Evolutionary conservation across 1,284 basidiomycete genomes (phyloP).

Genomic region (Heterobasidion parviporum): DNA sequence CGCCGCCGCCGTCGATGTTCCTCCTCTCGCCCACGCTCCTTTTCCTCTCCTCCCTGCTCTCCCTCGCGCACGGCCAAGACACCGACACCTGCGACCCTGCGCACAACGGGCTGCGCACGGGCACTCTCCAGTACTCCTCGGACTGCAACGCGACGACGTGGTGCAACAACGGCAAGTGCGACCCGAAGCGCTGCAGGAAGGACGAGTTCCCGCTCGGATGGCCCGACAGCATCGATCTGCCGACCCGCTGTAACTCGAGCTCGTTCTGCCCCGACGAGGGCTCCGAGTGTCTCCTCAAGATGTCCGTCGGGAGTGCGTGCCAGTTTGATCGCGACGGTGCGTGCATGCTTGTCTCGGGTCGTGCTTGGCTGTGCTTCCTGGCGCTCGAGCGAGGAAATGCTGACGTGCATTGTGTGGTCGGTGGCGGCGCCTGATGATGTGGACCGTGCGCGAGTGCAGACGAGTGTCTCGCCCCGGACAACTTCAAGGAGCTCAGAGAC

Average conservation of each 20-base stretch:
- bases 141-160: constrained; percentile 69
- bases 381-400: neutral
- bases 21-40: constrained; percentile 32
- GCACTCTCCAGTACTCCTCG: constrained; percentile 69
- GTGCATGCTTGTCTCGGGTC: neutral
- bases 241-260: constrained; percentile 51
- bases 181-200: constrained; percentile 58
- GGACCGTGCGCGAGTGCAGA: constrained; percentile 35
- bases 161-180: constrained; percentile 58
- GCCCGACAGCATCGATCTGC: constrained; percentile 32
- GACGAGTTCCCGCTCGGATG: constrained; percentile 77
- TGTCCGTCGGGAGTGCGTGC: constrained; percentile 60
- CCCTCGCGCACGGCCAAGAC: constrained; percentile 28
- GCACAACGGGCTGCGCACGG: constrained; percentile 61
- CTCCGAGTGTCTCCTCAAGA: constrained; percentile 55
- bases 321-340: constrained; percentile 85
- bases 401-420: neutral
- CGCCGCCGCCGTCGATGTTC: neutral
- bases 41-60: constrained; percentile 24
- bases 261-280: constrained; percentile 83
- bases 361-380: neutral
- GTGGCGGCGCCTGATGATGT: neutral
- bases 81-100: constrained; percentile 41
- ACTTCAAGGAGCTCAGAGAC: constrained; percentile 57
- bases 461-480: constrained; percentile 62